Base-by-base conservation (phyloP, 2,329 filamentous ascomycete species). In the Paraphaeosphaeria sporulosa region DNA sequence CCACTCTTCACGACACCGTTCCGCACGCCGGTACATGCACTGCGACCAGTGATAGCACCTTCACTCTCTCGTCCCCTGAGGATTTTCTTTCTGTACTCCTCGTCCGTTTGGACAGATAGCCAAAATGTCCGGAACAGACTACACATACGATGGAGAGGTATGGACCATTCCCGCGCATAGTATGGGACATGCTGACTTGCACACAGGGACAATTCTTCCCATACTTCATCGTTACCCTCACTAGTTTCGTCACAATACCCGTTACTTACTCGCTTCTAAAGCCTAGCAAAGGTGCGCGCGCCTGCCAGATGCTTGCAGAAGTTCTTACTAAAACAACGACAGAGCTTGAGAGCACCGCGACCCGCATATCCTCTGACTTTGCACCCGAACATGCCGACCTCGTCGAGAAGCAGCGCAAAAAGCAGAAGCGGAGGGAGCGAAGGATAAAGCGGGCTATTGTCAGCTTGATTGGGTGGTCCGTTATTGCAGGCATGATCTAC, bases 111-210 rank as follows among this genome's bases (percentile, higher is more conserved):
- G 65, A 69, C 69, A 64, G 43, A 55, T 64, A 55, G 58, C 64
- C 73, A 69, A 66, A 50, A 77, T 76, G 75, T 77, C 75, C 53
- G 73, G 74, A 34, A 92, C 91, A 74, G 94, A 98, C 81, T 99
- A 99, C 85, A 96, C 92, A 74, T 99, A 99, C 83, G 95, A 99
- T 86, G 92, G 97, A 77, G 89, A 95, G 87, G 90, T 90, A 77
- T 65, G 79, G 60, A 19, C n/a, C 19, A 56, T 49, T n/a, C 42
- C 21, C 27, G 50, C 55, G 38, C 57, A 40, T 57, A 44, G 30
- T 6, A 36, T 15, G 53, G 17, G 50, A 1, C 38, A 19, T 42
- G 13, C 46, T 68, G 71, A 67, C 75, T 62, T 55, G 13, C 7
- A 2, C 17, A 17, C 62, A 95, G 87, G 94, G 93, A 72, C 92